phyloP scores from a whole-genome alignment of 2,329 filamentous ascomycete species.

The Fusarium sororula region DNA sequence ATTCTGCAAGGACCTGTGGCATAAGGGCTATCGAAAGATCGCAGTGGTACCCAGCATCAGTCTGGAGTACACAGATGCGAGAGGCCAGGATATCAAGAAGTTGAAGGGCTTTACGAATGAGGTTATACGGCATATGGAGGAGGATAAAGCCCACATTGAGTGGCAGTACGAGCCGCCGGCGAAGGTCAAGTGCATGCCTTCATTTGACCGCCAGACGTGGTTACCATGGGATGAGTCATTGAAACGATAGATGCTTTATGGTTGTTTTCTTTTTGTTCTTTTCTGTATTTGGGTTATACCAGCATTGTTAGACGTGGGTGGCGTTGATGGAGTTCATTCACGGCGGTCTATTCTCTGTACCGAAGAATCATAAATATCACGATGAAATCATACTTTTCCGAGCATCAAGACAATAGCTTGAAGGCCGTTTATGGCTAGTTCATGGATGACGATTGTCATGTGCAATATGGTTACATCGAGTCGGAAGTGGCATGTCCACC shows the following conservation, averaged over 20 bases:
- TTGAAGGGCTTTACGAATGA: conserved; percentile 59
- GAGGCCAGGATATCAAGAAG: conserved; percentile 57
- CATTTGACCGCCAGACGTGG: conserved; percentile 53
- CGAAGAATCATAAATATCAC: neutral
- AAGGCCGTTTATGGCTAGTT: neutral
- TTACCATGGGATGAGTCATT: conserved; percentile 48
- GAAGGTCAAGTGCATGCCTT: conserved; percentile 59
- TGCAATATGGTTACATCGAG: conserved; percentile 1
- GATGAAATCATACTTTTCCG: neutral
- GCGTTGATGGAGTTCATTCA: conserved; percentile 20
- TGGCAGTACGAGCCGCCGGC: conserved; percentile 57
- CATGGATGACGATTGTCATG: neutral
- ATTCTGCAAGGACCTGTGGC: conserved; percentile 67
- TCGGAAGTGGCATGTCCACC: neutral
- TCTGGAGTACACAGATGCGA: conserved; percentile 60
- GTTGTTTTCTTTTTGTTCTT: neutral
- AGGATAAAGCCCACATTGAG: conserved; percentile 47
- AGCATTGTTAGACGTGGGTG: conserved; percentile 7
- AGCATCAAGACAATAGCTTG: neutral
- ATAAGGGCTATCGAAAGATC: conserved; percentile 57
- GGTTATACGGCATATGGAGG: conserved; percentile 44
- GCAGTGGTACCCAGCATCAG: conserved; percentile 65
- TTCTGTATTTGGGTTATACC: neutral
- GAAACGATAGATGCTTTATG: neutral
- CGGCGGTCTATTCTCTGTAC: neutral